These are phyloP conservation scores for Rhododendron vialii DNA, from an alignment of 148 eudicot species.

Conservation along the genomic window DNA sequence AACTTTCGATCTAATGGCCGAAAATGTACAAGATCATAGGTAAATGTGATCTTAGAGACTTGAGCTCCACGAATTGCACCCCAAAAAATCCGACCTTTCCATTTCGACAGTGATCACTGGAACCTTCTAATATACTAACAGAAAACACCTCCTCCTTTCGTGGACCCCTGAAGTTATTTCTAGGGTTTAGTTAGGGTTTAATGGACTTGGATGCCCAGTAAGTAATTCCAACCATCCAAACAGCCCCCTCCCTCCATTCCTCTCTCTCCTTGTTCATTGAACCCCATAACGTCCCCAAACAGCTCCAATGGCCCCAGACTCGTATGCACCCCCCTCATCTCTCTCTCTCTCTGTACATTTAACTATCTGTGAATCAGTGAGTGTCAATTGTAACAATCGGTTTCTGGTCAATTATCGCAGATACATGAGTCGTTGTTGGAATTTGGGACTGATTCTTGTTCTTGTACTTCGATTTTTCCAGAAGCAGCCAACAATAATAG, in stretches of 20 bases:
- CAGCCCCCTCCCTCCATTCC: not conserved
- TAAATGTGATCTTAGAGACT: not conserved
- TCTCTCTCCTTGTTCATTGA: no score
- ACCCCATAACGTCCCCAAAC: no score
- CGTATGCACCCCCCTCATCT: not conserved
- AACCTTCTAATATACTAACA: not conserved
- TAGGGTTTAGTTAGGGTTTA: slow-evolving; percentile 1
- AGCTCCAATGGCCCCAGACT: slow-evolving; percentile 26
- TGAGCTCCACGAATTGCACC: not conserved
- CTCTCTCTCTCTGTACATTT: not conserved
- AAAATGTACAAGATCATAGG: no score
- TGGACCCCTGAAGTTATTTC: not conserved
- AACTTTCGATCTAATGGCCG: no score
- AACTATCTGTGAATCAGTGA: not conserved
- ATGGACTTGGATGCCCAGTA: not conserved
- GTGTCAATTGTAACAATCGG: not conserved
- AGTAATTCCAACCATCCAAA: not conserved
- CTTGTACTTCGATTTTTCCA: not conserved
- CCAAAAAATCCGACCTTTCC: not conserved
- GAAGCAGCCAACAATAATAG: slow-evolving; percentile 18
- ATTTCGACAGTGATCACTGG: not conserved
- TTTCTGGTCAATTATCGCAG: slow-evolving; percentile 25
- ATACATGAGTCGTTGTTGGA: slow-evolving; percentile 17
- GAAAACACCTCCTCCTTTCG: not conserved
- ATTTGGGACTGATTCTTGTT: not conserved